These are phyloP conservation scores for Conticribra guillardii DNA, from an alignment of 108 stramenopile genomes.

Conservation along the genomic window DNA sequence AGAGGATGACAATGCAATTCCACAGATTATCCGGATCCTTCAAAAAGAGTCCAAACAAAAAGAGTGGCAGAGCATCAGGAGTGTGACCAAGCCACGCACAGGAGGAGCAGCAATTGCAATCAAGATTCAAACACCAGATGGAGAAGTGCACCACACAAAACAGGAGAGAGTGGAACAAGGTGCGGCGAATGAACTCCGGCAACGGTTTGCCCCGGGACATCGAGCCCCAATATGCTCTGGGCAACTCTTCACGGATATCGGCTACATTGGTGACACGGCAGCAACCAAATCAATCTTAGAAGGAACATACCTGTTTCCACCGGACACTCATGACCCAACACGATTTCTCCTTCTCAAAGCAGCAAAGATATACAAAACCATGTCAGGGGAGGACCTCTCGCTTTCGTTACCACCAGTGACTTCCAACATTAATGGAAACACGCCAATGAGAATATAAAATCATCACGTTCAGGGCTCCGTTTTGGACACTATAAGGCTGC, in stretches of 20 bases:
- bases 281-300: neutral
- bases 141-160: neutral
- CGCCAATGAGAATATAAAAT: too few species aligned
- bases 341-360: neutral
- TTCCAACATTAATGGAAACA: too few species aligned
- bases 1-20: too few species aligned
- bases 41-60: too few species aligned
- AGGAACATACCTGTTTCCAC: slow-evolving; percentile 13
- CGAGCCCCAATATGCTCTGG: slow-evolving; percentile 1
- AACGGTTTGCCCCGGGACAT: neutral
- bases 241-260: slow-evolving; percentile 1
- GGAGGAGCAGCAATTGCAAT: too few species aligned
- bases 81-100: too few species aligned
- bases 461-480: too few species aligned
- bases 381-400: slow-evolving; percentile 3
- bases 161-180: neutral
- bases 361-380: neutral
- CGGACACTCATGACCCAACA: neutral
- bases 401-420: neutral
- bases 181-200: neutral
- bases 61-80: too few species aligned
- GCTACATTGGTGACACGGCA: neutral
- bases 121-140: too few species aligned
- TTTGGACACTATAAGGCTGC: slow-evolving; percentile 24
- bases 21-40: too few species aligned